phyloP scores from a whole-genome alignment of 2,329 filamentous ascomycete species.

The Aspergillus brunneoviolaceus region DNA sequence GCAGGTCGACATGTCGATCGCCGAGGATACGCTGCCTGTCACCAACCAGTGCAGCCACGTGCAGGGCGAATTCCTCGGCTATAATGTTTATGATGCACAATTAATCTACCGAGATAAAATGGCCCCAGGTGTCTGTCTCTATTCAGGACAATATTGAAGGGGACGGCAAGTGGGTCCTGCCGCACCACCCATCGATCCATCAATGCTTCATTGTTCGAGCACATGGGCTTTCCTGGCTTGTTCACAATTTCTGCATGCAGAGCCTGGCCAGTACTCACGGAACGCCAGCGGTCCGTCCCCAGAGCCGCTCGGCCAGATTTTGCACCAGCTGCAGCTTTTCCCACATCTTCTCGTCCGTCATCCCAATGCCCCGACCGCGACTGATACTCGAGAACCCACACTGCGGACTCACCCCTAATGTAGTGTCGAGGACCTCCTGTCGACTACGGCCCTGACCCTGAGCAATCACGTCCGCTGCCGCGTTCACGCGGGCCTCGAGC shows the following conservation, averaged over 20 bases:
- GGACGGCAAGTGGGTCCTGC: background rate
- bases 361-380: conserved; percentile 54
- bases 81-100: background rate
- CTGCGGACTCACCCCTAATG: conserved; percentile 63
- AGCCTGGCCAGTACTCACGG: no score
- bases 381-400: conserved; percentile 64
- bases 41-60: background rate
- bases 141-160: background rate
- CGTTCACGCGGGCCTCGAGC: conserved; percentile 53
- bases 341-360: conserved; percentile 66
- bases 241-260: no score
- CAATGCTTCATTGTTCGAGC: background rate
- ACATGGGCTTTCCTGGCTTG: background rate
- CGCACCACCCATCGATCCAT: background rate
- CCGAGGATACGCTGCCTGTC: background rate
- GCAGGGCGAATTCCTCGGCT: background rate
- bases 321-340: conserved; percentile 68
- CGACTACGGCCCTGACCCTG: conserved; percentile 60
- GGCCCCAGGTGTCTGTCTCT: background rate
- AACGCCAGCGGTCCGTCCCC: background rate
- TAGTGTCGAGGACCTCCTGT: conserved; percentile 63
- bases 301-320: conserved; percentile 56
- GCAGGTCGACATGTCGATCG: background rate
- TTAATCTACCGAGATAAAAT: background rate
- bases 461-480: conserved; percentile 64